A percentile compares a stretch with the other conserved stretches of the same genome.
Evolutionary conservation across 441 rosid genomes (phyloP).

Genomic region (Arabidopsis hybrid): DNA sequence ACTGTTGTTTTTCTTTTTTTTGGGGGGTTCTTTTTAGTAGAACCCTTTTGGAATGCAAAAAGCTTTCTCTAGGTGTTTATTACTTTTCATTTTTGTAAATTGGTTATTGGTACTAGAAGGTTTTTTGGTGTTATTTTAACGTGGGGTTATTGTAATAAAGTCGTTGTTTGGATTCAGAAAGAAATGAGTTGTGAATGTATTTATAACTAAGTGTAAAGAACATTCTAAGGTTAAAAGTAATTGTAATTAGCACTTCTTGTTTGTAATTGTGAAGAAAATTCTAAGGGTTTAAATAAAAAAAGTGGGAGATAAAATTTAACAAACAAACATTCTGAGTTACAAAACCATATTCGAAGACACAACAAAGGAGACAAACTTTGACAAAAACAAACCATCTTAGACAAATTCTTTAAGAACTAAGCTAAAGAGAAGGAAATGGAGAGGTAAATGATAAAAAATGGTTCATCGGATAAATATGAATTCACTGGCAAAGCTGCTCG

Average conservation of each 20-base stretch:
- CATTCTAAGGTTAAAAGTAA: neutral
- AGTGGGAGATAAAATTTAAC: slow-evolving; percentile 12
- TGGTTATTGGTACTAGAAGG: slow-evolving; percentile 46
- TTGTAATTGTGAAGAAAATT: neutral
- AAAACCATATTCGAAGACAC: slow-evolving; percentile 25
- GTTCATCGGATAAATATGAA: slow-evolving; percentile 18
- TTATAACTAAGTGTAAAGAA: slow-evolving; percentile 28
- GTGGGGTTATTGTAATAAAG: slow-evolving; percentile 38
- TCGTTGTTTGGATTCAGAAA: slow-evolving; percentile 27
- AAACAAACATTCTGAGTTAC: slow-evolving; percentile 24
- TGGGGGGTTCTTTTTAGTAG: slow-evolving; percentile 19
- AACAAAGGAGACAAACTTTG: slow-evolving; percentile 23
- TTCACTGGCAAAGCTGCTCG: slow-evolving; percentile 88
- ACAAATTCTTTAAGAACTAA: slow-evolving; percentile 27
- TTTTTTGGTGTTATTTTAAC: slow-evolving; percentile 30
- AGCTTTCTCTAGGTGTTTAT: slow-evolving; percentile 23
- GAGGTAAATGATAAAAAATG: slow-evolving; percentile 24
- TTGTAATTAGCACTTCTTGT: neutral
- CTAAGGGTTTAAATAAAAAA: neutral
- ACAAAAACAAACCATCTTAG: slow-evolving; percentile 28
- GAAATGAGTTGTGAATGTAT: slow-evolving; percentile 22
- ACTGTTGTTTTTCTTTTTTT: neutral
- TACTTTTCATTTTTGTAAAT: slow-evolving; percentile 37
- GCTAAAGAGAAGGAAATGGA: slow-evolving; percentile 13
- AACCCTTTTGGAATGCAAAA: slow-evolving; percentile 31